Evolutionary conservation across 176 grass and related monocot genomes (phyloP).

Genomic region (Urochloa ruziziensis): DNA sequence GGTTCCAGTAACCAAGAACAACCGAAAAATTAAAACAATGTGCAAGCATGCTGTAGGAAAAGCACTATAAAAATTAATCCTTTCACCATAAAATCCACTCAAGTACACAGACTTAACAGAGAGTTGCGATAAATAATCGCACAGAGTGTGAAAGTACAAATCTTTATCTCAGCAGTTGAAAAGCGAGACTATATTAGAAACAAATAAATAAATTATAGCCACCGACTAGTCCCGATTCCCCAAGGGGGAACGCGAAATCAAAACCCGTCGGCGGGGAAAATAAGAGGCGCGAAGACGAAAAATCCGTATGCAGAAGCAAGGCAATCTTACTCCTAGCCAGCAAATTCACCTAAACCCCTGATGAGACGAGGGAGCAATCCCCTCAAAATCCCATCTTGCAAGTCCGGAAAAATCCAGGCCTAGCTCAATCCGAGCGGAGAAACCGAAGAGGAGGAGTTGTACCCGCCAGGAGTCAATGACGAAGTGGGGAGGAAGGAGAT

Average conservation of each 20-base stretch:
- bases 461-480: neutral
- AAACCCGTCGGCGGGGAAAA: slow-evolving; percentile 5
- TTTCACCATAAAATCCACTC: neutral
- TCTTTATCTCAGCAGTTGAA: neutral
- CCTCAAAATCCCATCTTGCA: neutral
- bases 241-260: slow-evolving; percentile 5
- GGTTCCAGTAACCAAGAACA: slow-evolving; percentile 5
- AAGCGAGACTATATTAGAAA: neutral
- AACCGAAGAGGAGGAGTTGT: neutral
- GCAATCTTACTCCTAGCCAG: neutral
- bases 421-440: neutral
- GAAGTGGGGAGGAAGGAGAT: neutral
- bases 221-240: neutral
- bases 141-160: neutral
- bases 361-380: neutral
- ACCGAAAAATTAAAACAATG: neutral
- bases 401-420: slow-evolving; percentile 10
- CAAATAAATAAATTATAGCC: neutral
- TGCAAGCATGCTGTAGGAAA: neutral
- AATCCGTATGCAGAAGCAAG: neutral
- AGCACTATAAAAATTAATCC: neutral
- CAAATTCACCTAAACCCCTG: slow-evolving; percentile 14
- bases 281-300: neutral
- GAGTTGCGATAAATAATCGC: neutral
- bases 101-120: neutral